Percentiles rank a stretch among this genome's conserved stretches.
phyloP scores from a whole-genome alignment of 352 stramenopile species.

The Globisporangium spinosum region DNA sequence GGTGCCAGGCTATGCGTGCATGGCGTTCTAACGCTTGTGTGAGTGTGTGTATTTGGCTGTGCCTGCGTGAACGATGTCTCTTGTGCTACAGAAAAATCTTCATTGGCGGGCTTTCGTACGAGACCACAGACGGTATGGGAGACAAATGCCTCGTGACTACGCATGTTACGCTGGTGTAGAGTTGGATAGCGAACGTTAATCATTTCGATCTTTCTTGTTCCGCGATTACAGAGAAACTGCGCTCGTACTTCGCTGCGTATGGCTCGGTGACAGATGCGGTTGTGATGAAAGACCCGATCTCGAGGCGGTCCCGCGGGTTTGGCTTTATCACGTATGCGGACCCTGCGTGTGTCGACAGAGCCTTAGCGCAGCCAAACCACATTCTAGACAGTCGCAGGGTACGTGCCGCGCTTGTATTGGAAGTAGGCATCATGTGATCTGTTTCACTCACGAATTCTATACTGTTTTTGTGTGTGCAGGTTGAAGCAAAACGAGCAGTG shows the following conservation, averaged over 20 bases:
- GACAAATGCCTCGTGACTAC: neutral
- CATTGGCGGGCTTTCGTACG: slow-evolving; percentile 87
- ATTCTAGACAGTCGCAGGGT: slow-evolving; percentile 88
- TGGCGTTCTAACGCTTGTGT: slow-evolving; percentile 1
- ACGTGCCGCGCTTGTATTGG: slow-evolving; percentile 13
- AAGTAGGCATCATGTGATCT: neutral
- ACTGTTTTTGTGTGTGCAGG: slow-evolving; percentile 29
- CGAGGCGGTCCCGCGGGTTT: slow-evolving; percentile 86
- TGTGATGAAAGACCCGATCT: slow-evolving; percentile 93
- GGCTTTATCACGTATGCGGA: slow-evolving; percentile 94
- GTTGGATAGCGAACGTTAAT: neutral
- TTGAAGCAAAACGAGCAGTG: slow-evolving; percentile 91
- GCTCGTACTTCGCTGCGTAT: slow-evolving; percentile 88
- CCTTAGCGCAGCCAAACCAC: slow-evolving; percentile 87
- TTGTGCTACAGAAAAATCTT: slow-evolving; percentile 81
- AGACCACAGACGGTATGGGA: slow-evolving; percentile 80
- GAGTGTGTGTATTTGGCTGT: slow-evolving; percentile 10
- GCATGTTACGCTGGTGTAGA: neutral
- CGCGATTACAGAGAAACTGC: slow-evolving; percentile 77
- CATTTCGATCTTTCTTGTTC: slow-evolving; percentile 5
- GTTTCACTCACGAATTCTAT: slow-evolving; percentile 3
- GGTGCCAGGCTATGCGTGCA: no score
- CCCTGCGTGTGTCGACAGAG: slow-evolving; percentile 82
- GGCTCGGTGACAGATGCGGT: slow-evolving; percentile 89
- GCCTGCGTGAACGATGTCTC: slow-evolving; percentile 16